These are phyloP conservation scores for Neoboletus brunneissimus DNA, from an alignment of 768 basidiomycete species.

Conservation along the genomic window DNA sequence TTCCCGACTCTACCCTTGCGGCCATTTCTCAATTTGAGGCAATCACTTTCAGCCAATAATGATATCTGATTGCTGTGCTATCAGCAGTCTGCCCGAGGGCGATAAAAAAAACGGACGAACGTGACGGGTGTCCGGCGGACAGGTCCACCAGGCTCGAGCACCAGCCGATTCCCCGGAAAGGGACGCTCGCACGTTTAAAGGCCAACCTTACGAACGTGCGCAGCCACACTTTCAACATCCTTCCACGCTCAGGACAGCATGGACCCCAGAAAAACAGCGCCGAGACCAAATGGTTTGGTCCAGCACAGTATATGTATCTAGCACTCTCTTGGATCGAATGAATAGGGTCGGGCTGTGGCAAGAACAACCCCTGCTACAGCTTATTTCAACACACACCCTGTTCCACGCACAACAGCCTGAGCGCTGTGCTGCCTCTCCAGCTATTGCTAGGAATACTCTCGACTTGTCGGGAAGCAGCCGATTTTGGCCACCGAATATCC, in stretches of 20 bases:
- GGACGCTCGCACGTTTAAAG: conserved; percentile 9
- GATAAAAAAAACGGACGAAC: conserved; percentile 11
- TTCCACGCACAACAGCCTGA: neutral
- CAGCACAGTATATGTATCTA: neutral
- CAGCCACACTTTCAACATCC: neutral
- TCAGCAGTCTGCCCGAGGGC: neutral
- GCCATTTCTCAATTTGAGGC: conserved; percentile 7
- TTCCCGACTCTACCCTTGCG: conserved; percentile 10
- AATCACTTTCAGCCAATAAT: neutral
- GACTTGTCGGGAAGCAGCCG: neutral
- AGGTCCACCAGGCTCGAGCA: no score
- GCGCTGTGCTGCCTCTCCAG: neutral
- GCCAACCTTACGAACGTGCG: conserved; percentile 12
- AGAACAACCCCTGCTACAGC: neutral
- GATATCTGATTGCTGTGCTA: neutral
- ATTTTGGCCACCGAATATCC: neutral
- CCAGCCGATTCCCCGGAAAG: neutral
- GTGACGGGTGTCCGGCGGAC: conserved; percentile 7
- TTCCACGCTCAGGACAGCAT: neutral
- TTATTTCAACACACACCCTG: neutral
- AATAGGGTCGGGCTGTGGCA: neutral
- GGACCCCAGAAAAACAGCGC: neutral
- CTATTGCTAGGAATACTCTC: neutral
- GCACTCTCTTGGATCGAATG: neutral
- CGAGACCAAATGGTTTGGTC: neutral